phyloP scores from a whole-genome alignment of 192 early-diverging fungal species.

The Linnemannia exigua region DNA sequence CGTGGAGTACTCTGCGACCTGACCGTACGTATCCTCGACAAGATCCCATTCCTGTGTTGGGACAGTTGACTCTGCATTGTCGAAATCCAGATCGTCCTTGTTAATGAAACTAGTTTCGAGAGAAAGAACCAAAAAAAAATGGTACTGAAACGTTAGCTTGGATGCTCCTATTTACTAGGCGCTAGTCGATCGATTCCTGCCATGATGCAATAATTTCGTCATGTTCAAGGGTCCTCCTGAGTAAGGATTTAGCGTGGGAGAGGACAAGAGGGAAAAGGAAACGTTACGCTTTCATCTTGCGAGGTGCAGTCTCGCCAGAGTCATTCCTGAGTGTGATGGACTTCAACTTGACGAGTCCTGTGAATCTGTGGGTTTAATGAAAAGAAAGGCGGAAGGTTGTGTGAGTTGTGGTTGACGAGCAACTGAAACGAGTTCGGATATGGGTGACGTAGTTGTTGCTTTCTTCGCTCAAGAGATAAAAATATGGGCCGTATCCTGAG shows the following conservation, averaged over 20 bases:
- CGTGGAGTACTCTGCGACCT: conserved; percentile 75
- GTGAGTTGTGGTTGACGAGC: neutral
- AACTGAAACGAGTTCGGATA: neutral
- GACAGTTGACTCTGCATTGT: conserved; percentile 74
- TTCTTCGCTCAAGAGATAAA: neutral
- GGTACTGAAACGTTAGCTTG: neutral
- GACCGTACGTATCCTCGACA: conserved; percentile 61
- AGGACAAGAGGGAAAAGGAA: neutral
- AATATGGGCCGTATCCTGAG: too few species aligned
- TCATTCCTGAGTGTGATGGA: conserved; percentile 86
- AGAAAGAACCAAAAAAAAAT: neutral
- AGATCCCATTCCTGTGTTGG: conserved; percentile 90
- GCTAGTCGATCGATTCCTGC: neutral
- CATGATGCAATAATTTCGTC: neutral
- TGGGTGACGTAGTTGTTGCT: neutral
- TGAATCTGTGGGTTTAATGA: conserved; percentile 70
- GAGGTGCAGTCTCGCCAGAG: conserved; percentile 71
- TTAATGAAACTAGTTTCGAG: conserved; percentile 83
- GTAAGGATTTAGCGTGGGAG: too few species aligned
- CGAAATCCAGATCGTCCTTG: conserved; percentile 93
- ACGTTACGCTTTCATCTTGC: conserved; percentile 81
- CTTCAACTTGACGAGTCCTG: conserved; percentile 90
- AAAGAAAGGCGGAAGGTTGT: neutral
- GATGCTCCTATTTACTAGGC: neutral
- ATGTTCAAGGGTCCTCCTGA: neutral